These are phyloP conservation scores for Lathyrus oleraceus DNA, from an alignment of 306 rosid species.

Conservation along the genomic window DNA sequence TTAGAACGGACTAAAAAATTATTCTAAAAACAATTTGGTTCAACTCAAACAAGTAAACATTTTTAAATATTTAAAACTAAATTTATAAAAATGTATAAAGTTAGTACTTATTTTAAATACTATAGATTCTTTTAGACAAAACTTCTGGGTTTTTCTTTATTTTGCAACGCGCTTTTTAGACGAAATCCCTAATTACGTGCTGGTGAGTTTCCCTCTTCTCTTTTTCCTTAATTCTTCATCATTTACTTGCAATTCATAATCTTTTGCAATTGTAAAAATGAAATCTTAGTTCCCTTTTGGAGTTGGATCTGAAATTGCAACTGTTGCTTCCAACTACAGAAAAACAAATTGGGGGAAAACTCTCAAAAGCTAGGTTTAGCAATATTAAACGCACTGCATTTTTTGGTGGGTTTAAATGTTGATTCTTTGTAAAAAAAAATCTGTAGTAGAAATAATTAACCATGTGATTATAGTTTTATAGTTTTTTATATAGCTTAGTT, in stretches of 20 bases:
- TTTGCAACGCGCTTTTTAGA: background rate
- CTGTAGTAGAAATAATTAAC: constrained; percentile 4
- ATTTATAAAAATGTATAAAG: no score
- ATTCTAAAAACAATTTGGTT: no score
- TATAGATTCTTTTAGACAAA: no score
- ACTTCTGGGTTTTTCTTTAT: no score
- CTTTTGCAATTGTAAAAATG: background rate
- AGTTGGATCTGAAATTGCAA: constrained; percentile 32
- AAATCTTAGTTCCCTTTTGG: background rate
- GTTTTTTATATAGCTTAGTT: constrained; percentile 1
- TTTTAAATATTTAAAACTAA: no score
- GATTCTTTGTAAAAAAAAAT: background rate
- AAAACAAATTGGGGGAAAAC: background rate
- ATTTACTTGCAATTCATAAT: constrained; percentile 21
- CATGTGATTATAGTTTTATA: constrained; percentile 13
- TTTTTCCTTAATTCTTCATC: background rate
- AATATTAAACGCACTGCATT: constrained; percentile 6
- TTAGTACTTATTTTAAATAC: no score
- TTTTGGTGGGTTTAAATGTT: constrained; percentile 10
- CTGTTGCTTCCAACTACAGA: background rate
- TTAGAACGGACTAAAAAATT: no score
- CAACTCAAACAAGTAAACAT: no score
- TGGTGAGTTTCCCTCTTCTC: background rate
- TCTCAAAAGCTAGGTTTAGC: background rate
- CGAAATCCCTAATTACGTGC: background rate